Conservation (phyloP, 2,329 filamentous ascomycete genomes). For the Chaetomiaceae sp. region DNA sequence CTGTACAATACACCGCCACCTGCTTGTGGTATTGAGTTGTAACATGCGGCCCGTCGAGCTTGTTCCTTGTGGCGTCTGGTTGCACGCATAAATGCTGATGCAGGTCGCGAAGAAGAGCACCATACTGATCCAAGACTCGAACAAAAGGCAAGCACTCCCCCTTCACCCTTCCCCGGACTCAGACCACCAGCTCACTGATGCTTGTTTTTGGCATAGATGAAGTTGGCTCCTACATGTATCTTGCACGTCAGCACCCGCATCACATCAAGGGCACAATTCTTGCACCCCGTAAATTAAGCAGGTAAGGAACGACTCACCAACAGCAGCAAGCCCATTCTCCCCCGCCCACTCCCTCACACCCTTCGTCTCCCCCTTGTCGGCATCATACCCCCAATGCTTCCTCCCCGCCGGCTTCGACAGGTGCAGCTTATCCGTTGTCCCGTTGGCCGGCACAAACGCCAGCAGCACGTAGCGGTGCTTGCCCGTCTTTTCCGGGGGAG, state of each 20-base stretch:
- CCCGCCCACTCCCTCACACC: conserved; percentile 39
- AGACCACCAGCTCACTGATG: conserved; percentile 35
- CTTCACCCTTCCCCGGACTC: too few relatives aligned
- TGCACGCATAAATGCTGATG: too few relatives aligned
- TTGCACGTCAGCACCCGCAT: not conserved
- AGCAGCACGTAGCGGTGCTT: conserved; percentile 43
- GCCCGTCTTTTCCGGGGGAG: conserved; percentile 39
- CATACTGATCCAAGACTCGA: too few relatives aligned
- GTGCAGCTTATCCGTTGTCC: conserved; percentile 34
- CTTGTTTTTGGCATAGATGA: conserved; percentile 39
- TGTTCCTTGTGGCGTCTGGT: too few relatives aligned
- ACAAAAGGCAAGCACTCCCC: too few relatives aligned
- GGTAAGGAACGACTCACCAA: conserved; percentile 33
- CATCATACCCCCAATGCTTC: conserved; percentile 38
- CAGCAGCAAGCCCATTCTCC: conserved; percentile 38
- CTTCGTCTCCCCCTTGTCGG: conserved; percentile 11
- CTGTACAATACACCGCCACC: too few relatives aligned
- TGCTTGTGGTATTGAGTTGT: too few relatives aligned
- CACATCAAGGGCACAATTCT: too few relatives aligned
- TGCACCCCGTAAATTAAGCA: too few relatives aligned
- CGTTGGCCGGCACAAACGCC: conserved; percentile 37
- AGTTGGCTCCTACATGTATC: conserved; percentile 35
- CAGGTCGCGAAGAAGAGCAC: too few relatives aligned
- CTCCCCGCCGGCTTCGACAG: conserved; percentile 35
- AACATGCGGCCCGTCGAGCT: too few relatives aligned